phyloP scores from a whole-genome alignment of 2,329 filamentous ascomycete species.

The Pseudodiploospora longispora region DNA sequence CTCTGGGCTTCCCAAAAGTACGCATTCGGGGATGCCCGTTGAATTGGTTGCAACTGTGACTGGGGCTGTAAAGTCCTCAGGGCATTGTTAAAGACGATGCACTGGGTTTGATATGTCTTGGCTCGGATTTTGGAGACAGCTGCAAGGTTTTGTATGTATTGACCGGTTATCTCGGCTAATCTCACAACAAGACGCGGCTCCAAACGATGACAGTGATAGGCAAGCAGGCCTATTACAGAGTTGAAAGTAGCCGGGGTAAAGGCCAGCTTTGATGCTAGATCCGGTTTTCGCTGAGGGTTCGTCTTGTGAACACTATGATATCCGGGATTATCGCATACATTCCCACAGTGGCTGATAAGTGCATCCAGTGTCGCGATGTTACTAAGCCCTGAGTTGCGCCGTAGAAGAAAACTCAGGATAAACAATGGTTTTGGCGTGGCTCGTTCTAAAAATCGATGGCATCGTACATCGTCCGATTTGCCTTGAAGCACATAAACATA shows the following conservation, averaged over 20 bases:
- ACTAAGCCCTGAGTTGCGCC: conserved; percentile 17
- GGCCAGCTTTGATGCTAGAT: conserved; percentile 3
- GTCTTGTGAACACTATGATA: background rate
- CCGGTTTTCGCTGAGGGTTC: background rate
- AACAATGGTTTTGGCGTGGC: conserved; percentile 18
- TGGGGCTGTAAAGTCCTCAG: conserved; percentile 20
- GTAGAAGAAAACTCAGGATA: conserved; percentile 23
- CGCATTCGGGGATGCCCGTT: conserved; percentile 18
- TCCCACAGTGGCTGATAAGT: conserved; percentile 19
- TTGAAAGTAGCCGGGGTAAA: conserved; percentile 15
- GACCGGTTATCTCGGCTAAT: conserved; percentile 19
- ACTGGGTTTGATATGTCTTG: conserved; percentile 20
- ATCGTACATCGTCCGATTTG: conserved; percentile 22
- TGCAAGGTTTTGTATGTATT: conserved; percentile 18
- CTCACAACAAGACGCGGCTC: conserved; percentile 25
- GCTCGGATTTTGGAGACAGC: conserved; percentile 5
- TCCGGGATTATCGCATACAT: conserved; percentile 7
- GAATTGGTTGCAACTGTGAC: conserved; percentile 15
- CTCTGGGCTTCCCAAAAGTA: conserved; percentile 49
- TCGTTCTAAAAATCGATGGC: conserved; percentile 21
- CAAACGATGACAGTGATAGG: conserved; percentile 22
- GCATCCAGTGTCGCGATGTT: conserved; percentile 15
- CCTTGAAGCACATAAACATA: conserved; percentile 23
- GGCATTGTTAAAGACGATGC: conserved; percentile 23
- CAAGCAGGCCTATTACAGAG: conserved; percentile 17